Conservation (phyloP, 148 eudicot genomes). For the Fagopyrum esculentum region DNA sequence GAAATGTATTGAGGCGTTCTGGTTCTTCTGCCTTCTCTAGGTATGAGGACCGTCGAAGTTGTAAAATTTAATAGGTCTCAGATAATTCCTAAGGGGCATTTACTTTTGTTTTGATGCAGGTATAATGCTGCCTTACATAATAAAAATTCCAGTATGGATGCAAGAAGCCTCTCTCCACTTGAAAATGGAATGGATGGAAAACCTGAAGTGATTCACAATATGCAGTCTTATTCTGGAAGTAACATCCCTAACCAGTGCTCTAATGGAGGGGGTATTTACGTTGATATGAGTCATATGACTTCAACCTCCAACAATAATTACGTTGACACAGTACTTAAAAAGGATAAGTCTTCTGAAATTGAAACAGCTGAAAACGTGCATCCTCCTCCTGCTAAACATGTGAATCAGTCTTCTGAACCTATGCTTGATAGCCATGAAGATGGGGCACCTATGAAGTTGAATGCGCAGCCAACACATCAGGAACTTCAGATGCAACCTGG, state of each 20-base stretch:
- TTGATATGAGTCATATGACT: slow-evolving; percentile 30
- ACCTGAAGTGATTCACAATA: slow-evolving; percentile 17
- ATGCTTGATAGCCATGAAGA: slow-evolving; percentile 15
- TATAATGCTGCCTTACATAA: slow-evolving; percentile 31
- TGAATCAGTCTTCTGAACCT: slow-evolving; percentile 6
- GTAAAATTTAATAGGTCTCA: background rate
- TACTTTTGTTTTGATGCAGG: slow-evolving; percentile 24
- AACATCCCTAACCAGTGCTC: slow-evolving; percentile 29
- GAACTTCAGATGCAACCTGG: slow-evolving; percentile 23
- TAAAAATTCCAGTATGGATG: slow-evolving; percentile 23
- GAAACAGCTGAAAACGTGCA: slow-evolving; percentile 19
- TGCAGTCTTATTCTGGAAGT: slow-evolving; percentile 27
- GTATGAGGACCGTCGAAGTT: slow-evolving; percentile 15
- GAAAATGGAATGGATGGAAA: slow-evolving; percentile 24
- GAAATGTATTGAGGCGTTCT: slow-evolving; percentile 34
- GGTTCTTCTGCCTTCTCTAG: slow-evolving; percentile 48
- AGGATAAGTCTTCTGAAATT: slow-evolving; percentile 22
- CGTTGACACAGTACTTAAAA: slow-evolving; percentile 10
- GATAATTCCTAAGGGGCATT: background rate
- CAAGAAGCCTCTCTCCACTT: slow-evolving; percentile 21
- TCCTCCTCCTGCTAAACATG: slow-evolving; percentile 18
- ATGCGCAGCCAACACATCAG: slow-evolving; percentile 19
- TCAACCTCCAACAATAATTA: slow-evolving; percentile 29
- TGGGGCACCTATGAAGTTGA: slow-evolving; percentile 15
- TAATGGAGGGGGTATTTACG: slow-evolving; percentile 23